These are phyloP conservation scores for Asclepias syriaca DNA, from an alignment of 257 asterid species.

Conservation along the genomic window DNA sequence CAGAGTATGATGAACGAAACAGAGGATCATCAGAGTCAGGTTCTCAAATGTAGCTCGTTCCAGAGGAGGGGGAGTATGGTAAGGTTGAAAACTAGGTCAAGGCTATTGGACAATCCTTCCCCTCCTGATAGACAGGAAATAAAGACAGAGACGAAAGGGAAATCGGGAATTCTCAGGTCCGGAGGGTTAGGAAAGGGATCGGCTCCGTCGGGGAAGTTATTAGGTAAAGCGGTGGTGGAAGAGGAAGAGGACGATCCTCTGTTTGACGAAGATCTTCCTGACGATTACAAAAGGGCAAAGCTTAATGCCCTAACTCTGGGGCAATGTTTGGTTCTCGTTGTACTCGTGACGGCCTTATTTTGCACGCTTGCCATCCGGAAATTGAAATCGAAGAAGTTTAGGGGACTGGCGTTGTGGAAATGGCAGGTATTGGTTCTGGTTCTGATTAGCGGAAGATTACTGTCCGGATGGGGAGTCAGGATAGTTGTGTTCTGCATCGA, in stretches of 20 bases:
- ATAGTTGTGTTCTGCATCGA: slow-evolving; percentile 61
- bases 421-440: slow-evolving; percentile 80
- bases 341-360: slow-evolving; percentile 36
- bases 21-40: slow-evolving; percentile 34
- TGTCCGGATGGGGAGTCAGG: slow-evolving; percentile 76
- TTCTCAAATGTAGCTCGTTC: slow-evolving; percentile 54
- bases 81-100: slow-evolving; percentile 55
- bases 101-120: slow-evolving; percentile 57
- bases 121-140: slow-evolving; percentile 31
- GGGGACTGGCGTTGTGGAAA: slow-evolving; percentile 69
- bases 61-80: slow-evolving; percentile 43
- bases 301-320: slow-evolving; percentile 39
- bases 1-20: slow-evolving; percentile 11
- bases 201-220: slow-evolving; percentile 42
- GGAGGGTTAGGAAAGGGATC: slow-evolving; percentile 33
- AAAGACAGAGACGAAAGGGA: slow-evolving; percentile 33
- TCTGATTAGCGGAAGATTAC: slow-evolving; percentile 74
- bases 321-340: slow-evolving; percentile 45
- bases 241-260: slow-evolving; percentile 77
- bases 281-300: slow-evolving; percentile 42
- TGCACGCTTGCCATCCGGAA: slow-evolving; percentile 33
- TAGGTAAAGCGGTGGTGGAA: slow-evolving; percentile 26
- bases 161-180: slow-evolving; percentile 20
- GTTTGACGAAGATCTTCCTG: slow-evolving; percentile 67
- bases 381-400: slow-evolving; percentile 31